These are phyloP conservation scores for Vigna reflexopilosa DNA, from an alignment of 306 rosid genomes.

Conservation along the genomic window DNA sequence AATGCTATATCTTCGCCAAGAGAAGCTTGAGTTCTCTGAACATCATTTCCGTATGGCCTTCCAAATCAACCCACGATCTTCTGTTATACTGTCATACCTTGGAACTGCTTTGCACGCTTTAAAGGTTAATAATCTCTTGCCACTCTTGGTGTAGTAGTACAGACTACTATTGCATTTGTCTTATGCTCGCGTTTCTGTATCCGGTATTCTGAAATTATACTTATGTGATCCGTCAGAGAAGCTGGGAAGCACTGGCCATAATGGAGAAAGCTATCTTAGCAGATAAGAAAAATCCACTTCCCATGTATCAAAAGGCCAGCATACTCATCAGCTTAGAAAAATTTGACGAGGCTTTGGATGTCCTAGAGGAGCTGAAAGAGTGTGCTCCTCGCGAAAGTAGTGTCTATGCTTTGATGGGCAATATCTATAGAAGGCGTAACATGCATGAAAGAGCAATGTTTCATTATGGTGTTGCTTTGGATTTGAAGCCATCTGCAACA, in stretches of 20 bases:
- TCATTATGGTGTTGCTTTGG: constrained; percentile 93
- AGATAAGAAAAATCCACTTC: constrained; percentile 93
- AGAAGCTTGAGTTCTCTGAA: constrained; percentile 85
- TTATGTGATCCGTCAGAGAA: constrained; percentile 65
- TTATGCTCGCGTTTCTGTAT: constrained; percentile 5
- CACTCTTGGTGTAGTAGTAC: constrained; percentile 26
- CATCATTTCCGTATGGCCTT: constrained; percentile 92
- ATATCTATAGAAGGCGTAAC: constrained; percentile 73
- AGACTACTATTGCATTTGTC: constrained; percentile 37
- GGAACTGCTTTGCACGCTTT: constrained; percentile 87
- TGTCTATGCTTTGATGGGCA: constrained; percentile 95
- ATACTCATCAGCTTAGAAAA: constrained; percentile 74
- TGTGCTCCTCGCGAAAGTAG: constrained; percentile 91
- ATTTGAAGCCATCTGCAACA: constrained; percentile 90
- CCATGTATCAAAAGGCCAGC: constrained; percentile 96
- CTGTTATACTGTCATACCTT: constrained; percentile 88
- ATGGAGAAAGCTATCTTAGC: constrained; percentile 93
- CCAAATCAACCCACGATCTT: constrained; percentile 84
- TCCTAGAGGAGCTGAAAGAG: constrained; percentile 85
- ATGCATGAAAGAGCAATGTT: constrained; percentile 93
- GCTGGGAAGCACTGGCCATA: constrained; percentile 75
- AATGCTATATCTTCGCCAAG: constrained; percentile 92
- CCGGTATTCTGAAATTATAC: constrained; percentile 42
- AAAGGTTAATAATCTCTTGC: constrained; percentile 62
- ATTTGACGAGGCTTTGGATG: constrained; percentile 84